Percentiles rank a stretch among this genome's conserved stretches.
phyloP scores from a whole-genome alignment of 1,139 yeast genomes.

The Citeromyces hawaiiensis region DNA sequence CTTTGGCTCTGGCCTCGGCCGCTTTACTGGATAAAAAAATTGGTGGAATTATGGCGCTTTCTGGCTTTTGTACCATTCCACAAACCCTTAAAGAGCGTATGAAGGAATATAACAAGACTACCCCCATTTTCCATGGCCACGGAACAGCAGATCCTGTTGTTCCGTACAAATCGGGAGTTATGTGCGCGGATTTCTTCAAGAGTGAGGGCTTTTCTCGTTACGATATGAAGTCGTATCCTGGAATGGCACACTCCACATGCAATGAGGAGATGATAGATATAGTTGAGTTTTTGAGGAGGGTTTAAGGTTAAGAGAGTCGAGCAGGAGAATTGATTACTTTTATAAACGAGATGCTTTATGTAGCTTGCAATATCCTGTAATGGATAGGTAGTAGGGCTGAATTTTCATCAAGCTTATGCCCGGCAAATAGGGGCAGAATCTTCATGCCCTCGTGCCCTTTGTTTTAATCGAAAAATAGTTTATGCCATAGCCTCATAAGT shows the following conservation, averaged over 20 bases:
- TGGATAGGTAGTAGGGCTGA: too few species aligned
- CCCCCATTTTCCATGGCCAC: conserved; percentile 85
- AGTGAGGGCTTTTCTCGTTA: conserved; percentile 35
- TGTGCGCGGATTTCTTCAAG: conserved; percentile 32
- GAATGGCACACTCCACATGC: conserved; percentile 54
- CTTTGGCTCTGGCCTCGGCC: conserved; percentile 50
- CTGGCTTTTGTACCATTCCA: conserved; percentile 63
- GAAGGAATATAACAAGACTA: conserved; percentile 31
- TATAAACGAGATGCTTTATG: too few species aligned
- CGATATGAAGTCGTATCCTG: conserved; percentile 44
- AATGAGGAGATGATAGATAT: conserved; percentile 57
- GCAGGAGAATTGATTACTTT: too few species aligned
- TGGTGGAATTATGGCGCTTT: conserved; percentile 61
- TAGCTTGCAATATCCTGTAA: too few species aligned
- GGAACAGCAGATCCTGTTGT: conserved; percentile 71
- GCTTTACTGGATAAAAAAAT: conserved; percentile 39
- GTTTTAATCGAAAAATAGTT: too few species aligned
- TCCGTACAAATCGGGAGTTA: conserved; percentile 29
- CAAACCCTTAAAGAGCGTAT: conserved; percentile 22
- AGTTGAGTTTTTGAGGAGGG: conserved; percentile 28
- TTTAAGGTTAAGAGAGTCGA: too few species aligned
- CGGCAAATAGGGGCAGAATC: too few species aligned
- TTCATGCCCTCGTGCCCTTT: too few species aligned
- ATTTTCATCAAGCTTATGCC: too few species aligned
- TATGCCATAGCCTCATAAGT: too few species aligned